A percentile compares a stretch with the other conserved stretches of the same genome.
These are phyloP conservation scores for Fusarium luffae DNA, from an alignment of 2,329 filamentous ascomycete genomes.

Conservation along the genomic window DNA sequence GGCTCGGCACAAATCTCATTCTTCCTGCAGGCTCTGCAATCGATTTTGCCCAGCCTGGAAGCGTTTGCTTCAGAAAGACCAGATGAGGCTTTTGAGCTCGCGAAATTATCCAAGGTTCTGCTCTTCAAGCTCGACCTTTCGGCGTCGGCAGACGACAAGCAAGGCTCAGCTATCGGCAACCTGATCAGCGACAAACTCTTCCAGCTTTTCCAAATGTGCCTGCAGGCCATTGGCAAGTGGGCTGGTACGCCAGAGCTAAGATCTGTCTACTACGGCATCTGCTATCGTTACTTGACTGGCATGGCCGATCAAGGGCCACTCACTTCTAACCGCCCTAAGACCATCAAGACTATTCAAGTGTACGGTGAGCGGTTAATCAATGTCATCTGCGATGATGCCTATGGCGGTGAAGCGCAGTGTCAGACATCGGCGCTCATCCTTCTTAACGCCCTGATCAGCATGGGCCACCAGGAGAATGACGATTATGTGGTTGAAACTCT, in stretches of 20 bases:
- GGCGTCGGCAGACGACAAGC: constrained; percentile 53
- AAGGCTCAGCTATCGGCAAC: constrained; percentile 67
- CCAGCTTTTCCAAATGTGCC: constrained; percentile 88
- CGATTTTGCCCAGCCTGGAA: constrained; percentile 89
- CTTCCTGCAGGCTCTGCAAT: constrained; percentile 85
- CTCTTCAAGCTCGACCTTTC: constrained; percentile 76
- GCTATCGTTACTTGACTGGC: constrained; percentile 83
- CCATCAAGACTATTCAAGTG: constrained; percentile 75
- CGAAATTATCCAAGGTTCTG: constrained; percentile 78
- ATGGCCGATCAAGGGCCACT: constrained; percentile 67
- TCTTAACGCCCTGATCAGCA: constrained; percentile 79
- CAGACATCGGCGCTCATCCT: constrained; percentile 88
- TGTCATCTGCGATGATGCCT: constrained; percentile 91
- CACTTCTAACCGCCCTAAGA: constrained; percentile 64
- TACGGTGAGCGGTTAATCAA: constrained; percentile 84
- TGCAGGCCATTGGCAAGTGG: constrained; percentile 81
- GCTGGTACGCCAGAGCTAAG: constrained; percentile 77
- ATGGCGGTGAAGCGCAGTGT: constrained; percentile 82
- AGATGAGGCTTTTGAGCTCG: constrained; percentile 78
- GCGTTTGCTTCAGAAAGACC: constrained; percentile 75
- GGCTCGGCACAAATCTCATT: constrained; percentile 78
- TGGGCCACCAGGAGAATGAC: constrained; percentile 78
- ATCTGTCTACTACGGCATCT: constrained; percentile 90
- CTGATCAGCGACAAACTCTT: constrained; percentile 89
- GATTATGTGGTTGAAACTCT: constrained; percentile 81